Evolutionary conservation across 352 stramenopile species (phyloP).

Genomic region (Phytophthora citricola): DNA sequence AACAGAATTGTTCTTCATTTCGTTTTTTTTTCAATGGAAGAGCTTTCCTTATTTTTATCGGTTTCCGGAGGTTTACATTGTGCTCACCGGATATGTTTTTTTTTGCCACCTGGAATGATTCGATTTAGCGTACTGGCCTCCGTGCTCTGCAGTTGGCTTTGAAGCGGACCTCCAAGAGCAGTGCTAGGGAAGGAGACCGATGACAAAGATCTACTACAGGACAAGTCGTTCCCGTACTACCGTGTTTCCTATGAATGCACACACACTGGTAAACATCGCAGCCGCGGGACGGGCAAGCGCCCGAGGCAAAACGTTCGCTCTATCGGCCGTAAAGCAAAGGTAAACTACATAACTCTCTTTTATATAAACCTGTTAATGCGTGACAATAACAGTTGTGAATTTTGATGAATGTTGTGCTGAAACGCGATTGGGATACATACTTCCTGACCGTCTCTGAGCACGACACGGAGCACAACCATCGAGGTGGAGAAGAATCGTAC

Average conservation of each 20-base stretch:
- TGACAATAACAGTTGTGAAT: not conserved
- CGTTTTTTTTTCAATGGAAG: too few species aligned
- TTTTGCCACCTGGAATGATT: too few species aligned
- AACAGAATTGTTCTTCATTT: too few species aligned
- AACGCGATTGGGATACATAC: not conserved
- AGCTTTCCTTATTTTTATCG: too few species aligned
- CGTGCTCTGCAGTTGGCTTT: too few species aligned
- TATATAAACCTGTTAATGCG: too few species aligned
- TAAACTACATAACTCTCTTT: not conserved
- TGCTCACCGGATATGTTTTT: too few species aligned
- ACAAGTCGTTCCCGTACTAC: not conserved
- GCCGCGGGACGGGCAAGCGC: not conserved
- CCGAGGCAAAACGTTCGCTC: not conserved
- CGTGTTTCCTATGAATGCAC: not conserved
- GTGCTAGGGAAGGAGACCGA: too few species aligned
- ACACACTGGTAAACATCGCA: not conserved
- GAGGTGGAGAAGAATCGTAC: not conserved
- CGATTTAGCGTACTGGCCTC: too few species aligned
- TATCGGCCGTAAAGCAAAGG: not conserved
- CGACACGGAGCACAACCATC: constrained; percentile 6
- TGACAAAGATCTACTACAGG: not conserved
- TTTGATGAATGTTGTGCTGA: not conserved
- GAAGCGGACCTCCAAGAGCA: too few species aligned
- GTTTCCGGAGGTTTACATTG: too few species aligned
- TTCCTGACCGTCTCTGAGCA: not conserved